Percentiles rank a stretch among this genome's conserved stretches.
These are phyloP conservation scores for Crithidia fasciculata DNA, from an alignment of 208 protist genomes.

Conservation along the genomic window DNA sequence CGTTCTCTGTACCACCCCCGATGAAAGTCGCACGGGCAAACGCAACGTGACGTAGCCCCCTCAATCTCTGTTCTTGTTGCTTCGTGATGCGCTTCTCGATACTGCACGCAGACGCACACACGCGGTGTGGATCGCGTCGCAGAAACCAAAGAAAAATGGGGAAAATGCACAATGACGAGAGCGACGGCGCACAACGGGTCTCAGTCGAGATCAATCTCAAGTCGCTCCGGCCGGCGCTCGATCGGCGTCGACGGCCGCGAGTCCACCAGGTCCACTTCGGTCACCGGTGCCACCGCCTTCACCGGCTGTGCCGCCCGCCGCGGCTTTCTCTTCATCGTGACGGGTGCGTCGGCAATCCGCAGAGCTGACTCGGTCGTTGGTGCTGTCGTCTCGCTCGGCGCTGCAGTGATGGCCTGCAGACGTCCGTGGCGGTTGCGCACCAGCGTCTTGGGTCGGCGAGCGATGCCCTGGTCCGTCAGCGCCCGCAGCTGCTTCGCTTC, in stretches of 20 bases:
- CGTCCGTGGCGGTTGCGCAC: constrained; percentile 52
- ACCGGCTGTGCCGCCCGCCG: neutral
- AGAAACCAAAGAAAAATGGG: neutral
- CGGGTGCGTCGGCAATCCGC: constrained; percentile 10
- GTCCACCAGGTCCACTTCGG: constrained; percentile 6
- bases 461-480: constrained; percentile 48
- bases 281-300: neutral
- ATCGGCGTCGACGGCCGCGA: constrained; percentile 7
- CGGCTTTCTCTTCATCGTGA: constrained; percentile 17
- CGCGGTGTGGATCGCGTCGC: too few relatives aligned
- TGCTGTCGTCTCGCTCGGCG: neutral
- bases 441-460: constrained; percentile 64
- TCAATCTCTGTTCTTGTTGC: too few relatives aligned
- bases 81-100: too few relatives aligned
- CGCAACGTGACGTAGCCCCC: too few relatives aligned
- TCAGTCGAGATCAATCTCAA: constrained; percentile 38
- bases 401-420: constrained; percentile 39
- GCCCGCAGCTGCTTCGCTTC: constrained; percentile 29
- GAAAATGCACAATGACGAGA: neutral
- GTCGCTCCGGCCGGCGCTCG: neutral
- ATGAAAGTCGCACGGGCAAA: too few relatives aligned
- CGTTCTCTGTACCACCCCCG: too few relatives aligned
- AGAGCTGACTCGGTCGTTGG: neutral
- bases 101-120: too few relatives aligned
- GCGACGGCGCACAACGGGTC: neutral